Conservation (phyloP, 139 green algal genomes). For the Nannochloris sp. region DNA sequence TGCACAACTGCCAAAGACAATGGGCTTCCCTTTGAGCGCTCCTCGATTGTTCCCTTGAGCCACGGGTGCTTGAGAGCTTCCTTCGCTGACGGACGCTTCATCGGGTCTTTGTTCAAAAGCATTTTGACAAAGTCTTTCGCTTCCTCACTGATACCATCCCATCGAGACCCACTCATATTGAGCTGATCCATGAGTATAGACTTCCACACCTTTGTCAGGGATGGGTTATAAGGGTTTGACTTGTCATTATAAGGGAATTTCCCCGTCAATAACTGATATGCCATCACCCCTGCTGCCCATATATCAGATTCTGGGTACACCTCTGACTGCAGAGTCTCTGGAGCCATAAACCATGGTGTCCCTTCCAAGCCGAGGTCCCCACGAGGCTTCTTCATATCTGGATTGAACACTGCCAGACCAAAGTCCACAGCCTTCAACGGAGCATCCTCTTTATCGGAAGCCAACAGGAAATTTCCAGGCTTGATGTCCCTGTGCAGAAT, state of each 20-base stretch:
- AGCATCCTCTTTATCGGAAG: constrained; percentile 17
- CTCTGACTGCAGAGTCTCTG: constrained; percentile 62
- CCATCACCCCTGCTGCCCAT: constrained; percentile 83
- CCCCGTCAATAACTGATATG: constrained; percentile 73
- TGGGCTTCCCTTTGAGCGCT: constrained; percentile 41
- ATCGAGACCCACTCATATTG: constrained; percentile 40
- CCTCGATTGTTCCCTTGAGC: constrained; percentile 34
- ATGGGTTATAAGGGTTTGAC: constrained; percentile 46
- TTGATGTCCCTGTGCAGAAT: constrained; percentile 46
- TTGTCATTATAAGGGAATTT: constrained; percentile 80
- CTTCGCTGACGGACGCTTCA: constrained; percentile 47
- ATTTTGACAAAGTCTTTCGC: constrained; percentile 73
- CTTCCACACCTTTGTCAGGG: constrained; percentile 62
- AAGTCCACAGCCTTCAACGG: constrained; percentile 50
- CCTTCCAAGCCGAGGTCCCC: constrained; percentile 80
- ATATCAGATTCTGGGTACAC: constrained; percentile 66
- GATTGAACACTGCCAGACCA: constrained; percentile 63
- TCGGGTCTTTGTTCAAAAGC: constrained; percentile 65
- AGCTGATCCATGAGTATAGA: constrained; percentile 67
- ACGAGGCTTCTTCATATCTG: constrained; percentile 54
- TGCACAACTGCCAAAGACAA: constrained; percentile 62
- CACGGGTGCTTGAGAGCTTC: constrained; percentile 71
- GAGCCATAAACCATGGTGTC: constrained; percentile 82
- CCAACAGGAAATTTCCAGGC: constrained; percentile 41
- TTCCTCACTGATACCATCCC: constrained; percentile 54